These are phyloP conservation scores for Colletotrichum echinochloae DNA, from an alignment of 2,329 filamentous ascomycete species.

Conservation along the genomic window DNA sequence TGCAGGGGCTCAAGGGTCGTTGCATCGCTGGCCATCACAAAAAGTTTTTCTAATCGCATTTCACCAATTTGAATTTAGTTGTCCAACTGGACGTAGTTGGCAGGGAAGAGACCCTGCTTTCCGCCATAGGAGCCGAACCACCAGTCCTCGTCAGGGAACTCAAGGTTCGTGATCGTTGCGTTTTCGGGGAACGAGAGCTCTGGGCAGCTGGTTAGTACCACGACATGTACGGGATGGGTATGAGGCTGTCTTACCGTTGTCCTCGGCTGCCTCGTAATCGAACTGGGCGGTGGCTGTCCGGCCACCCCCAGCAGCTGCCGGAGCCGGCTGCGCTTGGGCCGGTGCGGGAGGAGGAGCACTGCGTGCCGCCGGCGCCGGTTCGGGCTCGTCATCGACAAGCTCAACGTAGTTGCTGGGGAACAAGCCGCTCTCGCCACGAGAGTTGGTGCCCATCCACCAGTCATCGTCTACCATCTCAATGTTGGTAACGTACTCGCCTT, in stretches of 20 bases:
- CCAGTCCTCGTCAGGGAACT: slow-evolving; percentile 99
- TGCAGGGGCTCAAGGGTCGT: slow-evolving; percentile 4
- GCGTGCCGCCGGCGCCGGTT: slow-evolving; percentile 52
- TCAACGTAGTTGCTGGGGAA: slow-evolving; percentile 99
- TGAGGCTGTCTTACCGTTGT: slow-evolving; percentile 75
- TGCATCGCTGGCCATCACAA: slow-evolving; percentile 32
- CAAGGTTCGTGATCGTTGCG: slow-evolving; percentile 82
- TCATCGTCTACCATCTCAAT: slow-evolving; percentile 98
- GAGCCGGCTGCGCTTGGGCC: slow-evolving; percentile 53
- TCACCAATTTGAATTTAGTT: slow-evolving; percentile 42
- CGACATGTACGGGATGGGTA: too few species aligned
- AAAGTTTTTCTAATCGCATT: slow-evolving; percentile 36
- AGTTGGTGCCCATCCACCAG: slow-evolving; percentile 98
- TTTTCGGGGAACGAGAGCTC: slow-evolving; percentile 88
- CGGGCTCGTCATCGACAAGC: slow-evolving; percentile 73
- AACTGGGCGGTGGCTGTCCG: slow-evolving; percentile 87
- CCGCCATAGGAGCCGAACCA: slow-evolving; percentile 92
- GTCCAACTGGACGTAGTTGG: slow-evolving; percentile 75
- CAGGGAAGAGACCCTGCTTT: slow-evolving; percentile 84
- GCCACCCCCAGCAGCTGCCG: slow-evolving; percentile 52
- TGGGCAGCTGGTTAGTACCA: slow-evolving; percentile 50
- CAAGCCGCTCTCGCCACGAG: slow-evolving; percentile 83
- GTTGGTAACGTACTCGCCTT: slow-evolving; percentile 88
- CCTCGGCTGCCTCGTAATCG: slow-evolving; percentile 97
- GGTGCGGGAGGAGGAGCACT: slow-evolving; percentile 50